Conservation (phyloP, 257 asterid genomes). For the Pogostemon cablin region DNA sequence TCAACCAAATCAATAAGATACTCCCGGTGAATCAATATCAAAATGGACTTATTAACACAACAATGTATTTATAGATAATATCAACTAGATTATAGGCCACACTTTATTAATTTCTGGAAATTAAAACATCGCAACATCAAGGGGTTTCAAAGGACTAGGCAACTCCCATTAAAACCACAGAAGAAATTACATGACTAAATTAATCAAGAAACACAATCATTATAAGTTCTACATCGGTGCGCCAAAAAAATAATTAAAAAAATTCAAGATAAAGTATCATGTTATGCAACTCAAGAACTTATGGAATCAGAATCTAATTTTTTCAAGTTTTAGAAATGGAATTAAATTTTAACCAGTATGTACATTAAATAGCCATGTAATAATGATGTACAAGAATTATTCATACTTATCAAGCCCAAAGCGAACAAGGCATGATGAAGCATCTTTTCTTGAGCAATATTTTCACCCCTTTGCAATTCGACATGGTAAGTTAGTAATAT, state of each 20-base stretch:
- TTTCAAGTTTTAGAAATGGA: conserved; percentile 18
- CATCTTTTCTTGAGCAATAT: conserved; percentile 74
- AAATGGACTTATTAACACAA: conserved; percentile 30
- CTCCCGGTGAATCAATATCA: conserved; percentile 67
- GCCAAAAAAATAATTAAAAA: too few species aligned
- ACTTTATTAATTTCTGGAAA: not conserved
- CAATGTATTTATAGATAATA: conserved; percentile 10
- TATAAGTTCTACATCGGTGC: not conserved
- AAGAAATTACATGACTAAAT: conserved; percentile 18
- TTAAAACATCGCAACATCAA: conserved; percentile 24
- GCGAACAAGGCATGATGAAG: conserved; percentile 94
- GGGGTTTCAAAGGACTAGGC: conserved; percentile 5
- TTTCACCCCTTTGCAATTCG: conserved; percentile 97
- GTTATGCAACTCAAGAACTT: conserved; percentile 24
- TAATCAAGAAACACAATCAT: conserved; percentile 10
- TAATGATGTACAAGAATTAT: conserved; percentile 24
- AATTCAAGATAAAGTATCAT: not conserved
- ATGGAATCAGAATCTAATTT: conserved; percentile 5
- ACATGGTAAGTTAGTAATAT: conserved; percentile 85
- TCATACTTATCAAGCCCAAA: conserved; percentile 83
- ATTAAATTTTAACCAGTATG: not conserved
- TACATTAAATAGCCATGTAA: conserved; percentile 22
- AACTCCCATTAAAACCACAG: conserved; percentile 27
- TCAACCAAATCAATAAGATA: conserved; percentile 86
- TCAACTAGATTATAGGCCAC: conserved; percentile 8